Percentiles rank a stretch among this genome's conserved stretches.
phyloP scores from a whole-genome alignment of 495 filamentous ascomycete genomes.

The Penicillium cosmopolitanum region DNA sequence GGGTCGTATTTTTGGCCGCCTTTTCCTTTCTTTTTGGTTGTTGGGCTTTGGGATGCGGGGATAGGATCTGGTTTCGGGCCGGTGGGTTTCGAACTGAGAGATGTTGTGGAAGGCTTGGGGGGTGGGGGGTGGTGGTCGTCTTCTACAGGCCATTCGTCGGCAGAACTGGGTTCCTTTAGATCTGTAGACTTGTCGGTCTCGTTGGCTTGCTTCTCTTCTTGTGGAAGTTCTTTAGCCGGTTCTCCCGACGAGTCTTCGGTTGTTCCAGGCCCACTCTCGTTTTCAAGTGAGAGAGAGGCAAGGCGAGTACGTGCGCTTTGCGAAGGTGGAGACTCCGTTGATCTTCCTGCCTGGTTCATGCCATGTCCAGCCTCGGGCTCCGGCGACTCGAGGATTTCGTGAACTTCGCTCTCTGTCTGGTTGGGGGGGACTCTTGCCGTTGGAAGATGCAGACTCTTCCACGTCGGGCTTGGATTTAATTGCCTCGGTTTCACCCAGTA shows the following conservation, averaged over 20 bases:
- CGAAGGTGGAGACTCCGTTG: conserved; percentile 23
- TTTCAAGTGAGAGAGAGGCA: conserved; percentile 33
- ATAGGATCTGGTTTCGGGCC: not conserved
- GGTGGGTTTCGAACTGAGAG: not conserved
- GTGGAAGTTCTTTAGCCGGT: not conserved
- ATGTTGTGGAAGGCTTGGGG: not conserved
- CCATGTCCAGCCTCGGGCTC: conserved; percentile 17
- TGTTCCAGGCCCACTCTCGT: not conserved
- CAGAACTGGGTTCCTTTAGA: conserved; percentile 2
- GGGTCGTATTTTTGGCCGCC: conserved; percentile 29
- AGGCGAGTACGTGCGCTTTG: conserved; percentile 26
- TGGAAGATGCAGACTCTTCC: not conserved
- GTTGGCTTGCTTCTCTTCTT: conserved; percentile 5
- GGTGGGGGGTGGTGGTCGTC: conserved; percentile 26
- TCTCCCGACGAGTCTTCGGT: not conserved
- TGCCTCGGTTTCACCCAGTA: conserved; percentile 36
- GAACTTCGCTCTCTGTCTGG: conserved; percentile 26
- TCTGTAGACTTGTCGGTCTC: conserved; percentile 10
- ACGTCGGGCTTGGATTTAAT: conserved; percentile 11
- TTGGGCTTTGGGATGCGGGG: conserved; percentile 12
- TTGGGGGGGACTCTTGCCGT: conserved; percentile 19
- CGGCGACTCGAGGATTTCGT: conserved; percentile 43
- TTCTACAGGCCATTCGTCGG: conserved; percentile 33
- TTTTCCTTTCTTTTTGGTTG: conserved; percentile 37
- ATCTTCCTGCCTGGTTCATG: not conserved